phyloP scores from a whole-genome alignment of 768 basidiomycete genomes.

The Pluteus cervinus region DNA sequence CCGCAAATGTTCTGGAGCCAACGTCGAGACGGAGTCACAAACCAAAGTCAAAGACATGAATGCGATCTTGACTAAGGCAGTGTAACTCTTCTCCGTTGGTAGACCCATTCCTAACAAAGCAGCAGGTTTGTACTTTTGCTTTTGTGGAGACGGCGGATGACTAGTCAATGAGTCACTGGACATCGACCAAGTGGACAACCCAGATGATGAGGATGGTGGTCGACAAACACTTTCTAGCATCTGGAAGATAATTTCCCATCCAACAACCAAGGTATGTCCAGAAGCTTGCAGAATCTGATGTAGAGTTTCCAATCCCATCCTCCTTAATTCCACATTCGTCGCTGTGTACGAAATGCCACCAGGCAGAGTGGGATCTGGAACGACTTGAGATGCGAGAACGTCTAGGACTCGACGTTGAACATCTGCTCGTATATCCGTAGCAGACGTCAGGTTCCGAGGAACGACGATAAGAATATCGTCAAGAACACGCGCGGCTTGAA shows the following conservation, averaged over 20 bases:
- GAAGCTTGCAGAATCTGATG: conserved; percentile 88
- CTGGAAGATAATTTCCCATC: conserved; percentile 91
- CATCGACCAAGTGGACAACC: conserved; percentile 23
- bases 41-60: conserved; percentile 93
- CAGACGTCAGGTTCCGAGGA: conserved; percentile 59
- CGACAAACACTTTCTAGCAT: conserved; percentile 89
- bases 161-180: conserved; percentile 30
- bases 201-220: conserved; percentile 36
- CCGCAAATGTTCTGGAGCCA: conserved; percentile 76
- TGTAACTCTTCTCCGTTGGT: conserved; percentile 64
- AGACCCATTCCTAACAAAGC: conserved; percentile 55
- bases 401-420: conserved; percentile 84
- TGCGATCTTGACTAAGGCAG: conserved; percentile 79
- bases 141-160: conserved; percentile 31
- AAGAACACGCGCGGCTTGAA: conserved; percentile 84
- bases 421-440: conserved; percentile 56
- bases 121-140: conserved; percentile 35
- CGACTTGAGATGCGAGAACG: conserved; percentile 77
- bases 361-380: conserved; percentile 34
- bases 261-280: conserved; percentile 85
- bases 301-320: conserved; percentile 85
- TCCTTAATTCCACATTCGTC: conserved; percentile 71
- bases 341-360: conserved; percentile 32
- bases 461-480: conserved; percentile 80
- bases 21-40: conserved; percentile 83